A percentile compares a stretch with the other conserved stretches of the same genome.
phyloP scores from a whole-genome alignment of 495 filamentous ascomycete genomes.

The Neurospora sublineolata region DNA sequence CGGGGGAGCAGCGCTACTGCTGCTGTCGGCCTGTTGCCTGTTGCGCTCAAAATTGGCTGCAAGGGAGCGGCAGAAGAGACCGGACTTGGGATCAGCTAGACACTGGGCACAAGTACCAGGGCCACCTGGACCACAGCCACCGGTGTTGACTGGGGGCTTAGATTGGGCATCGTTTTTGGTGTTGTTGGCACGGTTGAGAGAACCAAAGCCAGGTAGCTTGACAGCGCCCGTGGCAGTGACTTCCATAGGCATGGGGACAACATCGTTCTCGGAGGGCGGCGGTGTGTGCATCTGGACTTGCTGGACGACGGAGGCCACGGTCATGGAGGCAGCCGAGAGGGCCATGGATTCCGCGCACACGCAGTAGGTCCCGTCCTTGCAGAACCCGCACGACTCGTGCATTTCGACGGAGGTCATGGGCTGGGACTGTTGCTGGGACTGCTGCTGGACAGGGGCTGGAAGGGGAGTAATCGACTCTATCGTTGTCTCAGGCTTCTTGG shows the following conservation, averaged over 20 bases:
- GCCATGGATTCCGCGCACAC: constrained; percentile 62
- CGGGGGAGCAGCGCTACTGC: constrained; percentile 27
- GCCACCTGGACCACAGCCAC: constrained; percentile 50
- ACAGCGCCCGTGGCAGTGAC: constrained; percentile 35
- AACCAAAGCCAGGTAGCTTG: constrained; percentile 34
- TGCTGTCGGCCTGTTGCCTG: constrained; percentile 5
- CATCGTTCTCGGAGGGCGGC: constrained; percentile 57
- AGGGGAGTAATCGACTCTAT: constrained; percentile 3
- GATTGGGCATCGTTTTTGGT: neutral
- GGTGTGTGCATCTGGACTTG: constrained; percentile 53
- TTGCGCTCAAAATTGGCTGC: constrained; percentile 49
- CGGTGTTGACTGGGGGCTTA: neutral
- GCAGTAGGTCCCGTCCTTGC: constrained; percentile 71
- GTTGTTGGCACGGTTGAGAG: constrained; percentile 4
- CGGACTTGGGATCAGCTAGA: constrained; percentile 62
- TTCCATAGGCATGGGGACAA: constrained; percentile 36
- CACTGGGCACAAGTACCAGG: constrained; percentile 78
- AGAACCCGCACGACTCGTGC: constrained; percentile 74
- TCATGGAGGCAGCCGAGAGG: constrained; percentile 23
- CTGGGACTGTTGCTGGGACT: constrained; percentile 12
- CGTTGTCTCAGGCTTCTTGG: constrained; percentile 12
- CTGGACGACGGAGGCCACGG: constrained; percentile 21
- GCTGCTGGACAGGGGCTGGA: neutral
- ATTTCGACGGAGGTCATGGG: constrained; percentile 20
- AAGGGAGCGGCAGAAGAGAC: constrained; percentile 76